phyloP scores from a whole-genome alignment of 1,284 basidiomycete species.

The Nidula niveotomentosa region DNA sequence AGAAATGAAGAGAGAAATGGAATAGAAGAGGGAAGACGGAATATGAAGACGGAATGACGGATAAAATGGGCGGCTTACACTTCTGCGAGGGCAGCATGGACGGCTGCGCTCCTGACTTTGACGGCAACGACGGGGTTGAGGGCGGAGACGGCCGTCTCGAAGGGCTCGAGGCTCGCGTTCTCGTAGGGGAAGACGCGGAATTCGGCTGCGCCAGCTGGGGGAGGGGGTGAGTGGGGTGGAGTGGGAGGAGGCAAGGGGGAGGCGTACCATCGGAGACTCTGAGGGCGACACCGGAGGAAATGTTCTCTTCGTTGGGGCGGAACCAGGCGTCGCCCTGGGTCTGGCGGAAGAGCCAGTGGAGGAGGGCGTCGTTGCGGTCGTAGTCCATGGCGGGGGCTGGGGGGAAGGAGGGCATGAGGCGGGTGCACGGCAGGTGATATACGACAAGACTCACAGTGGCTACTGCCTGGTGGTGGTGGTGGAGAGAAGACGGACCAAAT shows the following conservation, averaged over 20 bases:
- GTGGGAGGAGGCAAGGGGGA: background rate
- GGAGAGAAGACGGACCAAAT: background rate
- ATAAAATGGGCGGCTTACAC: constrained; percentile 43
- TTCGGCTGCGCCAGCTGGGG: constrained; percentile 28
- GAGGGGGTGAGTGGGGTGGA: constrained; percentile 1
- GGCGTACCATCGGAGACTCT: constrained; percentile 45
- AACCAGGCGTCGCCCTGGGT: constrained; percentile 78
- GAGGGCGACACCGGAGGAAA: constrained; percentile 67
- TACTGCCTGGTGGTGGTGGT: background rate
- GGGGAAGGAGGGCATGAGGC: too few relatives aligned
- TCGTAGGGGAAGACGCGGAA: constrained; percentile 80
- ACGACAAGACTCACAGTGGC: constrained; percentile 1
- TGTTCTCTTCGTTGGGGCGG: constrained; percentile 65
- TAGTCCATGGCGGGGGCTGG: constrained; percentile 38
- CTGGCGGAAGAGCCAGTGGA: constrained; percentile 51
- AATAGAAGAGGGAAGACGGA: too few relatives aligned
- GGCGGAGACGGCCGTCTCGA: constrained; percentile 68
- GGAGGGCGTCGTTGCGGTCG: constrained; percentile 51
- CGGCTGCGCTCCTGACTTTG: constrained; percentile 78
- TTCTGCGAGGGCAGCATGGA: constrained; percentile 77
- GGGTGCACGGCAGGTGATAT: background rate
- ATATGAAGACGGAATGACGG: background rate
- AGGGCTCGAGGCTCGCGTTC: constrained; percentile 64
- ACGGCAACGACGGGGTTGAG: constrained; percentile 83
- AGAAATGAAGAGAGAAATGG: constrained; percentile 4